These are phyloP conservation scores for Tricholoma hemisulphureum DNA, from an alignment of 768 basidiomycete species.

Conservation along the genomic window DNA sequence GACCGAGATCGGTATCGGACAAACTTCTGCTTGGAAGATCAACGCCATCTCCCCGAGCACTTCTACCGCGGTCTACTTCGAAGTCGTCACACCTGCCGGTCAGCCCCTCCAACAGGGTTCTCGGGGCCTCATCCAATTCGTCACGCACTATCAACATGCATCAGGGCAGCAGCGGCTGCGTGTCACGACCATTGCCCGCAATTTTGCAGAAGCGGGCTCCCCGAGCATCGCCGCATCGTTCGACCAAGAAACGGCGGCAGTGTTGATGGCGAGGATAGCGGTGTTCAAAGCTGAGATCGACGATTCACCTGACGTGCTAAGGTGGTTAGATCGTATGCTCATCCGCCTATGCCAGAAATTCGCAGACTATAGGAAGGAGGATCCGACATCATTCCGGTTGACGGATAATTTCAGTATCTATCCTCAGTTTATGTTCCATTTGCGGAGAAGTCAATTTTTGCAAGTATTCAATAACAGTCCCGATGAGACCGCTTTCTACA, in stretches of 20 bases:
- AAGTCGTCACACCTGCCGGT: constrained; percentile 96
- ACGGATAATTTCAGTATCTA: constrained; percentile 98
- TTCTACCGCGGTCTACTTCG: constrained; percentile 92
- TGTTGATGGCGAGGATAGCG: constrained; percentile 97
- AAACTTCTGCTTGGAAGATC: constrained; percentile 98
- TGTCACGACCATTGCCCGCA: constrained; percentile 97
- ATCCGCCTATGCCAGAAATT: constrained; percentile 99
- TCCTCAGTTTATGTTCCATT: constrained; percentile 99
- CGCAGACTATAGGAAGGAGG: constrained; percentile 97
- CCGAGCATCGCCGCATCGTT: constrained; percentile 91
- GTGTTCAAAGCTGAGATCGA: constrained; percentile 99
- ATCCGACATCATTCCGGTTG: constrained; percentile 89
- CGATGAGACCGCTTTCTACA: constrained; percentile 98
- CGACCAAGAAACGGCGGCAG: constrained; percentile 97
- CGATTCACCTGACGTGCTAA: constrained; percentile 91
- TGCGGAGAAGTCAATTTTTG: constrained; percentile 94
- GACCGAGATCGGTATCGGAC: constrained; percentile 98
- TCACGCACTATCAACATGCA: constrained; percentile 97
- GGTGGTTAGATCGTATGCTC: constrained; percentile 98
- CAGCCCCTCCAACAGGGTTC: constrained; percentile 87
- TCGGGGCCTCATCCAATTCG: constrained; percentile 94
- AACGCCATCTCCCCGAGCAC: constrained; percentile 87
- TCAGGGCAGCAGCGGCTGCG: constrained; percentile 93
- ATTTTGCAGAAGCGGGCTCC: constrained; percentile 97
- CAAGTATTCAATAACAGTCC: constrained; percentile 99